A percentile compares a stretch with the other conserved stretches of the same genome.
phyloP scores from a whole-genome alignment of 208 protist species.

The Leishmania braziliensis region DNA sequence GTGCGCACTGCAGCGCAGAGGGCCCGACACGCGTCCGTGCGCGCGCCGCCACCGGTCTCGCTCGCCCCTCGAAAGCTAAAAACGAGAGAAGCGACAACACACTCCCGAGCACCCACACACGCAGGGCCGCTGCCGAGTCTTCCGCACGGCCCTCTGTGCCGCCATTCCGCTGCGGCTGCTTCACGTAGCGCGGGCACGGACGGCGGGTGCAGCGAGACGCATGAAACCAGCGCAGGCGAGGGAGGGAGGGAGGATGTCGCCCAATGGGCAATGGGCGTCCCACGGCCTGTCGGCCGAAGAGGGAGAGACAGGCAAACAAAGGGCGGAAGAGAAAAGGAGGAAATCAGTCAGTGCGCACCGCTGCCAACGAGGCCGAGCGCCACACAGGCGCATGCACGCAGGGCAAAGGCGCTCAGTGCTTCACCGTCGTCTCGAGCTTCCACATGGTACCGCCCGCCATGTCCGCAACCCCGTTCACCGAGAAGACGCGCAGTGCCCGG shows the following conservation, averaged over 20 bases:
- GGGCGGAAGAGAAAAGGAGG: too few relatives aligned
- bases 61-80: background rate
- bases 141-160: background rate
- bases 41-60: background rate
- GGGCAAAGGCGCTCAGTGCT: background rate
- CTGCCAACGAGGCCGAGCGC: background rate
- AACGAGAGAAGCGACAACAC: background rate
- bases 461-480: constrained; percentile 38
- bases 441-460: constrained; percentile 41
- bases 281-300: background rate
- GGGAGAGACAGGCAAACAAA: background rate
- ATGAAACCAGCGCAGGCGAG: background rate
- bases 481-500: constrained; percentile 40
- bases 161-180: background rate
- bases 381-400: constrained; percentile 3
- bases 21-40: too few relatives aligned
- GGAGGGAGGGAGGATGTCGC: background rate
- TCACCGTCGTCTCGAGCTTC: constrained; percentile 30
- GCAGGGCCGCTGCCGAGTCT: background rate
- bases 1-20: background rate
- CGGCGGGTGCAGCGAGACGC: background rate
- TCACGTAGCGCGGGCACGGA: background rate
- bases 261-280: background rate
- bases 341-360: background rate
- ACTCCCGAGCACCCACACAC: background rate